These are phyloP conservation scores for Lasiodiplodia hormozganensis DNA, from an alignment of 2,329 filamentous ascomycete genomes.

Conservation along the genomic window DNA sequence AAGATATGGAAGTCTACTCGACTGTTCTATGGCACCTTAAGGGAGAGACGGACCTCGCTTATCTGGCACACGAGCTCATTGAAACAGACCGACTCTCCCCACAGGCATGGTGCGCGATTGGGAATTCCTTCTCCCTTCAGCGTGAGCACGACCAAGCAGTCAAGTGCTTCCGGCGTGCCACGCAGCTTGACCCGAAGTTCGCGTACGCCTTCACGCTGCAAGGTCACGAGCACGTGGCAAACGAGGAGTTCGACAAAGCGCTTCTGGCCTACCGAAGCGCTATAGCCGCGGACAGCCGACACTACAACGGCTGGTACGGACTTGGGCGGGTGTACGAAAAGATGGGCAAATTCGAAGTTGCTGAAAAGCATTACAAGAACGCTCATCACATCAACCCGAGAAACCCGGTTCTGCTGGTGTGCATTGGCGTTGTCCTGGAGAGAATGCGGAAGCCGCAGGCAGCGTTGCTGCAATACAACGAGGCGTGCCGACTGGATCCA, in stretches of 20 bases:
- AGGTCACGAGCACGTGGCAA: constrained; percentile 92
- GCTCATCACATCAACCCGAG: constrained; percentile 91
- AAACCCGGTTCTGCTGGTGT: constrained; percentile 90
- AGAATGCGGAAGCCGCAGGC: constrained; percentile 82
- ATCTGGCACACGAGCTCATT: constrained; percentile 87
- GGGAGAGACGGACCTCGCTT: constrained; percentile 88
- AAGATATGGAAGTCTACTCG: constrained; percentile 98
- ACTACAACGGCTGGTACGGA: constrained; percentile 99
- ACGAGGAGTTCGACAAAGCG: constrained; percentile 97
- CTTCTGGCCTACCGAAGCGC: constrained; percentile 85
- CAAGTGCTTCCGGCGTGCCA: constrained; percentile 92
- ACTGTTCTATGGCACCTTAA: constrained; percentile 99
- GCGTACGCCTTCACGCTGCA: constrained; percentile 96
- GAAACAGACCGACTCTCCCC: constrained; percentile 88
- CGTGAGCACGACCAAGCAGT: constrained; percentile 94
- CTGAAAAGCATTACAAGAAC: constrained; percentile 87
- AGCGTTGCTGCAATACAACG: constrained; percentile 81
- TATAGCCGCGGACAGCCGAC: constrained; percentile 82
- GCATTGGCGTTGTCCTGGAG: constrained; percentile 86
- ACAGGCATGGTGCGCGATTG: constrained; percentile 93
- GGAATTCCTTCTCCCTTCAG: constrained; percentile 92
- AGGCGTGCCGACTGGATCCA: constrained; percentile 82
- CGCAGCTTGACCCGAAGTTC: constrained; percentile 86
- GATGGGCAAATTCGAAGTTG: constrained; percentile 87
- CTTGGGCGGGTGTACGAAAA: constrained; percentile 83